Base-by-base conservation (phyloP, 352 stramenopile species). In the Blastocystis sp. region DNA sequence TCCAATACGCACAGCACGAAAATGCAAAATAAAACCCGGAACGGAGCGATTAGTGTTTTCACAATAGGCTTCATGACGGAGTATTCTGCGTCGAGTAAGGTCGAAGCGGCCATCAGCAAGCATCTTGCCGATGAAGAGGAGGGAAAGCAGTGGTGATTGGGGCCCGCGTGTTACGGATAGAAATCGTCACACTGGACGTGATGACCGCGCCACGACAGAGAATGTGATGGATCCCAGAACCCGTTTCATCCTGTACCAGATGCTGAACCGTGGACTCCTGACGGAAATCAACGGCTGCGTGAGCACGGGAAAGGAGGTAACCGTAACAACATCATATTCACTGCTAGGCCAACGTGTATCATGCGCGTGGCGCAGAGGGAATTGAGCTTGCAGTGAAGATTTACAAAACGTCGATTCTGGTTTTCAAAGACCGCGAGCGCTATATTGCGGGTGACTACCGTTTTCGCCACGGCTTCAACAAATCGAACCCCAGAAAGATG, bases 341-440 rank as follows among this genome's bases (percentile, higher is more conserved):
- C 69, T 11, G 43, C 2, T 76, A 89, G 70, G 97, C 97, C 52
- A 99, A 99, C 92, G 96, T 99, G 48, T 99, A 99, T 91, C 97
- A 98, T 89, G 96, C 97, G 62, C 91, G 92, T 61, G 89, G 34
- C 10, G 40, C 19, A 45, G 38, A 92, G 90, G 66, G 86, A 90
- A 86, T 89, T 19, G 95, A 98, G 90, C 92, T 93, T 78, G 94
- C 94, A 10, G 92, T 97, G 77, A 96, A 97, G 89, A 93, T 97
- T 53, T 97, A 95, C 91, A 97, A 97, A 90, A 97, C 94, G 9
- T 95, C 92, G 43, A 97, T 99, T 87, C 91, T 99, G 23, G 96
- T 99, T n/a, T 99, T 99, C 90, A 98, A 98, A 89, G 96, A 99
- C 92, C 92, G 97, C n/a, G 96, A 98, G 88, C 98, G 98, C 91